Conservation (phyloP, 2,329 filamentous ascomycete genomes). For the Uncinocarpus reesii region DNA sequence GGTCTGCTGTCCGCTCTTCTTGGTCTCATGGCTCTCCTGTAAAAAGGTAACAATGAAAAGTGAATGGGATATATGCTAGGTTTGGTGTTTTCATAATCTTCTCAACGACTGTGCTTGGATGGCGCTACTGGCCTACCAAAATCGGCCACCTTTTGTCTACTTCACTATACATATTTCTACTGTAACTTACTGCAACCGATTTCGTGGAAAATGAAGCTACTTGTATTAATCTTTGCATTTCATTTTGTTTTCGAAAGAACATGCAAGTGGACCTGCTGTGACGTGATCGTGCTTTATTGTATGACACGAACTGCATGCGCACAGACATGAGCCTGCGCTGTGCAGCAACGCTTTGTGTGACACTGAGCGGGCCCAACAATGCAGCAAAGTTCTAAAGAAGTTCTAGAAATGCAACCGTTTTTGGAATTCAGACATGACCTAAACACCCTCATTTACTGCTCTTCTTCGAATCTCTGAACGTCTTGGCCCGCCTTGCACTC, state of each 20-base stretch:
- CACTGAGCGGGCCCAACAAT: neutral
- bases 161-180: constrained; percentile 1
- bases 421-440: neutral
- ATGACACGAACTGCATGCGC: neutral
- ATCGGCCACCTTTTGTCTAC: neutral
- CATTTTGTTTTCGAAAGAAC: neutral
- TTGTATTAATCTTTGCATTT: too few relatives aligned
- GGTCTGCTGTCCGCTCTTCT: constrained; percentile 14
- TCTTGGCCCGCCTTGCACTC: constrained; percentile 35
- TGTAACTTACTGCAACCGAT: constrained; percentile 5
- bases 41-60: neutral
- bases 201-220: too few relatives aligned
- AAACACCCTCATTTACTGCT: too few relatives aligned
- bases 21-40: constrained; percentile 17
- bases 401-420: neutral
- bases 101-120: neutral
- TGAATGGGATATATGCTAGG: neutral
- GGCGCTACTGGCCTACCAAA: neutral
- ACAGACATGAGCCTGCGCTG: neutral
- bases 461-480: constrained; percentile 26
- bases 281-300: neutral
- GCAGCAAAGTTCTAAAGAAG: neutral
- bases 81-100: neutral
- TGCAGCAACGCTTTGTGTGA: neutral
- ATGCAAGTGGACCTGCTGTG: neutral